Percentiles rank a stretch among this genome's conserved stretches.
These are phyloP conservation scores for Spathaspora boniae DNA, from an alignment of 805 yeast genomes.

Conservation along the genomic window DNA sequence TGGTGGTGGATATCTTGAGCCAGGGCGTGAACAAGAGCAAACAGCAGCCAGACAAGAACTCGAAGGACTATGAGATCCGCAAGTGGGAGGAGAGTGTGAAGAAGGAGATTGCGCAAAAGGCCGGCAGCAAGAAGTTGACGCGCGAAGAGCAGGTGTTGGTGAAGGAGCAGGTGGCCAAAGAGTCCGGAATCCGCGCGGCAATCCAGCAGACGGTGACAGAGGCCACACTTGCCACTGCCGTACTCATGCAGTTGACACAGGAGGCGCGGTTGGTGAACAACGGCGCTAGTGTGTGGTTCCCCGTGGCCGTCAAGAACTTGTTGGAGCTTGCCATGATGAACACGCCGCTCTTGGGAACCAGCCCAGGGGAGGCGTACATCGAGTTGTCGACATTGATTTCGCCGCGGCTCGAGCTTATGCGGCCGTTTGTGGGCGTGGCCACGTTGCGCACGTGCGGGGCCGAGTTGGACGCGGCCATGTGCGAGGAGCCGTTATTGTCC, in stretches of 20 bases:
- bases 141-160: constrained; percentile 72
- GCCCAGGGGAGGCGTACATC: constrained; percentile 50
- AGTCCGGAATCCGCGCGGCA: constrained; percentile 49
- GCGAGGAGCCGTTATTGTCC: constrained; percentile 51
- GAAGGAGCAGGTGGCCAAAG: constrained; percentile 60
- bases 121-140: constrained; percentile 53
- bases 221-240: constrained; percentile 47
- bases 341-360: constrained; percentile 36
- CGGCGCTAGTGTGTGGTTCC: constrained; percentile 69
- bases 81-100: constrained; percentile 89
- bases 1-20: constrained; percentile 63
- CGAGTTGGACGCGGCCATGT: constrained; percentile 42
- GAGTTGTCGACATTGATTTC: constrained; percentile 51
- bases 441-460: constrained; percentile 56
- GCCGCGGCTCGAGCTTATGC: constrained; percentile 47
- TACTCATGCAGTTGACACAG: constrained; percentile 52
- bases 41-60: constrained; percentile 56
- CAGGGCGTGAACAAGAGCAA: constrained; percentile 36
- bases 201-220: constrained; percentile 37
- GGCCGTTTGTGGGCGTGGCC: constrained; percentile 63
- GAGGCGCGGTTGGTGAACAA: constrained; percentile 56
- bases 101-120: constrained; percentile 54
- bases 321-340: constrained; percentile 42
- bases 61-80: constrained; percentile 78
- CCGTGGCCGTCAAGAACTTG: constrained; percentile 53